These are phyloP conservation scores for Trichoderma asperelloides DNA, from an alignment of 495 filamentous ascomycete genomes.

Conservation along the genomic window DNA sequence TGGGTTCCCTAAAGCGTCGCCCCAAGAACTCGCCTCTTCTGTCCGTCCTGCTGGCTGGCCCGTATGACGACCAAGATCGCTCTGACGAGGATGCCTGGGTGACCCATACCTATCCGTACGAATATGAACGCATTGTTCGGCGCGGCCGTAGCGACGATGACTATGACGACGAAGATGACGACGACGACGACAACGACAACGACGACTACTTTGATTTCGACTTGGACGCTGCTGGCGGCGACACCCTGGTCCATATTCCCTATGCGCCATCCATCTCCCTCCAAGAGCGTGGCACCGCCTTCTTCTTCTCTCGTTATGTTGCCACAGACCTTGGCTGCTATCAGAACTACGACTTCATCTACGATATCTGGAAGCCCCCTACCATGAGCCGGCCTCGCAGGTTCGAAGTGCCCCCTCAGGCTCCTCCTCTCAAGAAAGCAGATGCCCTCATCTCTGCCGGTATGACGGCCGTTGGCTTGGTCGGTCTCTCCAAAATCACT, in stretches of 20 bases:
- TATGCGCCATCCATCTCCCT: conserved; percentile 24
- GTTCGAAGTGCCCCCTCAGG: not conserved
- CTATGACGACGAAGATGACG: not conserved
- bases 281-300: conserved; percentile 29
- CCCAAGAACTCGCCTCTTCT: not conserved
- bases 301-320: conserved; percentile 33
- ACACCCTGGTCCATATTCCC: conserved; percentile 10
- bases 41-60: not conserved
- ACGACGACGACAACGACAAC: not conserved
- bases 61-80: not conserved
- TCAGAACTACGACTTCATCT: conserved; percentile 34
- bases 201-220: not conserved
- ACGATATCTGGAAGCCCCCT: conserved; percentile 29
- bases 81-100: not conserved
- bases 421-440: not conserved
- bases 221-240: conserved; percentile 14
- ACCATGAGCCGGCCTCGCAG: conserved; percentile 15
- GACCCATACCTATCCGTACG: conserved; percentile 10
- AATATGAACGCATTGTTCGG: conserved; percentile 1
- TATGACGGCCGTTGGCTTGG: conserved; percentile 42
- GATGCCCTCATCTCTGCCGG: conserved; percentile 17
- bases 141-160: not conserved
- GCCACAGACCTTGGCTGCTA: conserved; percentile 24
- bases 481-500: conserved; percentile 35
- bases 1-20: not conserved